Evolutionary conservation across 1,139 yeast species (phyloP).

Genomic region (Candida anutae): DNA sequence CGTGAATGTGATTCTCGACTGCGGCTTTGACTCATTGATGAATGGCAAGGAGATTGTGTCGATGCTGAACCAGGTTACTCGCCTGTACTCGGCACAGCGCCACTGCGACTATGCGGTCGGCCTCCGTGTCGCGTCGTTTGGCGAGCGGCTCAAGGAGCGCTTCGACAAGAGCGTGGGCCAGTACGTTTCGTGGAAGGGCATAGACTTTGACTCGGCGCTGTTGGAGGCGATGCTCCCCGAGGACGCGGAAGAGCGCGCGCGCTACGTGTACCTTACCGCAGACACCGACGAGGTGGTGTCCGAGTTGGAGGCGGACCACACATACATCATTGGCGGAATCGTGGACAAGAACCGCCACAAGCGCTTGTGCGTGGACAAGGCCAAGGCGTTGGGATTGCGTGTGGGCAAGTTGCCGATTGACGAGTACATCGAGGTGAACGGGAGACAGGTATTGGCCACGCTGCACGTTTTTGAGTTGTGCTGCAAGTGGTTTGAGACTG

Average conservation of each 20-base stretch:
- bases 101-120: slow-evolving; percentile 54
- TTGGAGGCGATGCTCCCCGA: slow-evolving; percentile 27
- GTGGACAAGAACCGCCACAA: slow-evolving; percentile 94
- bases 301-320: slow-evolving; percentile 56
- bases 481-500: slow-evolving; percentile 66
- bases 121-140: slow-evolving; percentile 57
- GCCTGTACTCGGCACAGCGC: slow-evolving; percentile 75
- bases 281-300: slow-evolving; percentile 68
- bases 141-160: slow-evolving; percentile 56
- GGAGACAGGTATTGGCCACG: slow-evolving; percentile 85
- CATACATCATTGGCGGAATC: slow-evolving; percentile 90
- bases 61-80: slow-evolving; percentile 69
- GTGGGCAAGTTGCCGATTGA: slow-evolving; percentile 85
- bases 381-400: slow-evolving; percentile 58
- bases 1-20: slow-evolving; percentile 62
- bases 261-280: slow-evolving; percentile 70
- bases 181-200: slow-evolving; percentile 58
- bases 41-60: slow-evolving; percentile 70
- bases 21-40: slow-evolving; percentile 89
- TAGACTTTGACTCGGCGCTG: slow-evolving; percentile 44
- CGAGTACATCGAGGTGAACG: slow-evolving; percentile 72
- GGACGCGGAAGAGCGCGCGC: slow-evolving; percentile 27
- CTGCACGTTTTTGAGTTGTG: slow-evolving; percentile 88
- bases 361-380: slow-evolving; percentile 73
- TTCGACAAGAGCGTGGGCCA: slow-evolving; percentile 58